Base-by-base conservation (phyloP, 2,329 filamentous ascomycete species). In the Hirsutella thompsonii region DNA sequence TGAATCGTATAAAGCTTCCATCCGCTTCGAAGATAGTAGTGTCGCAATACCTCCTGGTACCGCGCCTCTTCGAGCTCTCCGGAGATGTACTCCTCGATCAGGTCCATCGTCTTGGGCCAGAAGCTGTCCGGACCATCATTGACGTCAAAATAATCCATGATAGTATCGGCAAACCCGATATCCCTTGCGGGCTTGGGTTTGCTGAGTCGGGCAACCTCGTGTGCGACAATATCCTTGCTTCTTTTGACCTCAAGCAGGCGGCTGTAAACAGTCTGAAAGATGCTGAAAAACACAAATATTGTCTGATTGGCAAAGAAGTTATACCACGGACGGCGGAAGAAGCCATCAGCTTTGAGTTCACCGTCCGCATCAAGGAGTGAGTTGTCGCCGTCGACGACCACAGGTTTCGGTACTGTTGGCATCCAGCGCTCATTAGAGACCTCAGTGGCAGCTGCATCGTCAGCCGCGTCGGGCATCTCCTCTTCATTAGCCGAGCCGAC, bases 1-100 rank as follows among this genome's bases (percentile, higher is more conserved):
- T 93, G 86, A 48, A 96, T 80, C 4, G 86, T 89, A 66, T 96
- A 98, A 32, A 96, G 66, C 53, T 88, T 87, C 83, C 90, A 98
- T 6, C 92, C 92, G 49, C 79, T 83, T 55, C 83, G 81, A 43
- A 96, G 72, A 58, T 95, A 98, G 64, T 87, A 95, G 49, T 89
- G 84, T 20, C 92, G 83, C 42, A 98, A 70, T 5, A 88, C 83
- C 54, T 96, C 89, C 59, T 96, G 90, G 50, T 94, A 86, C 23
- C 86, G 79, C 40, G 68, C 72, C 60, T 89, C 80, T 40, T 96
- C 92, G 30, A 89, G 70, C 9, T 93, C 85, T 5, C 82, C 81
- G 35, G 79, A 77, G 48, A 96, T 79, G 49, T 85, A 87, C 37
- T 94, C 85, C 55, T 94, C 86, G 44, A 94, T 82, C 58, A 95